Percentiles rank a stretch among this genome's conserved stretches.
These are phyloP conservation scores for Globisporangium alternatum DNA, from an alignment of 352 stramenopile genomes.

Conservation along the genomic window DNA sequence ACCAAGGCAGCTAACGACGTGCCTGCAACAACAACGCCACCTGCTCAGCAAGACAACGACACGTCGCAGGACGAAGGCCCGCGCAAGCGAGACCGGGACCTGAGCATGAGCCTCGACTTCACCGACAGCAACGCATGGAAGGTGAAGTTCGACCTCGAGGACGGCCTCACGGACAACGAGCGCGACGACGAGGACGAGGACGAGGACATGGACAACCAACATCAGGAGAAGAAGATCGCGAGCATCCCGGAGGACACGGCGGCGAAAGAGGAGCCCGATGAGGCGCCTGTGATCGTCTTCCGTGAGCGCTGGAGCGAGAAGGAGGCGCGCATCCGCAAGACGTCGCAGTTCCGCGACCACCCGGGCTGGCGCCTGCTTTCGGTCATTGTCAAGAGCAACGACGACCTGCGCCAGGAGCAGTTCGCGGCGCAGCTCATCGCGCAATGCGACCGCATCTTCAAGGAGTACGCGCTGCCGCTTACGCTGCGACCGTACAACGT, in stretches of 20 bases:
- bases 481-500: conserved; percentile 96
- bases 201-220: conserved; percentile 9
- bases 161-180: conserved; percentile 57
- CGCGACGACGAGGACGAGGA: conserved; percentile 14
- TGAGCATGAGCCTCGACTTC: conserved; percentile 75
- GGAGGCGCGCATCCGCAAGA: conserved; percentile 56
- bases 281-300: conserved; percentile 80
- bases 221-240: conserved; percentile 32
- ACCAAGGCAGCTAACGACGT: not conserved
- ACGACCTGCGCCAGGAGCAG: conserved; percentile 97
- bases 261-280: conserved; percentile 28
- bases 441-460: conserved; percentile 94
- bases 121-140: conserved; percentile 68
- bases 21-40: not conserved
- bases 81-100: conserved; percentile 38
- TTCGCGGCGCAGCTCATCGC: conserved; percentile 97
- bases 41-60: conserved; percentile 11
- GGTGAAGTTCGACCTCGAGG: conserved; percentile 70
- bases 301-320: conserved; percentile 81
- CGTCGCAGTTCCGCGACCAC: conserved; percentile 49
- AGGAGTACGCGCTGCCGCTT: conserved; percentile 91
- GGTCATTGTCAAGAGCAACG: conserved; percentile 98
- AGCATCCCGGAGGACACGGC: conserved; percentile 34
- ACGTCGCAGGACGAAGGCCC: conserved; percentile 31
- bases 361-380: conserved; percentile 69